Evolutionary conservation across 345 rosid genomes (phyloP).

Genomic region (Isatis tinctoria): DNA sequence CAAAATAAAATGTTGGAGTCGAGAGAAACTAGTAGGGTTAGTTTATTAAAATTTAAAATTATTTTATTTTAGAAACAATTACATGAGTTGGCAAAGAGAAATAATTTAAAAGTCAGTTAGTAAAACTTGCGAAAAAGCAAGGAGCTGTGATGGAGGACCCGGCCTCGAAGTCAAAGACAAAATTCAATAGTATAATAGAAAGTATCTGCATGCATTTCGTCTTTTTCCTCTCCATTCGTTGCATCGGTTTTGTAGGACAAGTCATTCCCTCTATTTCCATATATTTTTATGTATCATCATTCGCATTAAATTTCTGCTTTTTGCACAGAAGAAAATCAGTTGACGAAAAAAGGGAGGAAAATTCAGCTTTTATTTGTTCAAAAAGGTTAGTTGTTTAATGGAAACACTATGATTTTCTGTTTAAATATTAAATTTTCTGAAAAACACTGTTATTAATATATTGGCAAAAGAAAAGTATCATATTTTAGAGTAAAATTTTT

Average conservation of each 20-base stretch:
- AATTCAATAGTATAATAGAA: not conserved
- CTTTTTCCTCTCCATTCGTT: constrained; percentile 17
- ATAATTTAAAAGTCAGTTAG: not conserved
- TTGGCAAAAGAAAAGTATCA: not conserved
- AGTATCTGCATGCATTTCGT: constrained; percentile 26
- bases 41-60: not conserved
- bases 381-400: not conserved
- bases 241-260: not conserved
- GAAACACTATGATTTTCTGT: not conserved
- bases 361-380: not conserved
- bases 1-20: not conserved
- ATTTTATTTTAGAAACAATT: not conserved
- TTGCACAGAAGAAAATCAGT: not conserved
- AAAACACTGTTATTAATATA: not conserved
- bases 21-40: not conserved
- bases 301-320: not conserved
- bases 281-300: not conserved
- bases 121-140: constrained; percentile 12
- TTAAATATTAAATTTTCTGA: not conserved
- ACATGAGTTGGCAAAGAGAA: not conserved
- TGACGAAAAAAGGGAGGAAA: not conserved
- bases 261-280: constrained; percentile 2
- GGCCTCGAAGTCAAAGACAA: constrained; percentile 10
- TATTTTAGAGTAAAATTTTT: not conserved
- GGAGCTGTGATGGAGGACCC: not conserved